Base-by-base conservation (phyloP, 257 asterid species). In the Solanum tacnaense region DNA sequence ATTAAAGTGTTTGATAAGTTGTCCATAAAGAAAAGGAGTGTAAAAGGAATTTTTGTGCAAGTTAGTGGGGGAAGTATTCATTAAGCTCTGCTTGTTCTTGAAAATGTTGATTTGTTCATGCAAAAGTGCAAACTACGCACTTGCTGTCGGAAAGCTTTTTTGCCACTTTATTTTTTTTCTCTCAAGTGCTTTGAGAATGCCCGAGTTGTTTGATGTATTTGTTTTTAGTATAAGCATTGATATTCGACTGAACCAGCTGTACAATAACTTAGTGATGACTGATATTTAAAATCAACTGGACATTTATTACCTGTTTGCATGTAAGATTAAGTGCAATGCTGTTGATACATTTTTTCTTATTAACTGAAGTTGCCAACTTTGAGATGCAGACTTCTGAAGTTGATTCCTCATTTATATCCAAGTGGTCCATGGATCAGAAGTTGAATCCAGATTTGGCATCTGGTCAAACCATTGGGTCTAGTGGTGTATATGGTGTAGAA, bases 351-450 rank as follows among this genome's bases (percentile, higher is more conserved):
- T 79, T 74, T 56, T 74, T 35, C 85, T 56, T 25, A 12, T 65
- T 38, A 82, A 82, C 41, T 82, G 70, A 82, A 46, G 70, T 79
- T 10, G 84, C 89, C 68, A 41, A 62, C 44, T 91, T 83, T 85
- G 83, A 89, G 86, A 86, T 91, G 88, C 88, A 94, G 99, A 90
- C 89, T 89, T 88, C 94, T 85, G 93, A 83, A 74, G 84, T 73
- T 90, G 93, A 91, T 89, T 79, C 94, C 32, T 67, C 85, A 58
- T 68, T 87, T 86, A n/a, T 83, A 39, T 87, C 95, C 84, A 91
- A 91, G 87, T 93, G 93, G 92, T 83, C 96, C 83, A 84, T 88
- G 88, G 93, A 92, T 92, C 93, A 89, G 89, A 92, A 92, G 67
- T 76, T 91, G 88, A 92, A 87, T 67, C 88, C 87, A 73, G 89